Evolutionary conservation across 192 early-diverging fungal species (phyloP).

Genomic region (Geranomyces michiganensis): DNA sequence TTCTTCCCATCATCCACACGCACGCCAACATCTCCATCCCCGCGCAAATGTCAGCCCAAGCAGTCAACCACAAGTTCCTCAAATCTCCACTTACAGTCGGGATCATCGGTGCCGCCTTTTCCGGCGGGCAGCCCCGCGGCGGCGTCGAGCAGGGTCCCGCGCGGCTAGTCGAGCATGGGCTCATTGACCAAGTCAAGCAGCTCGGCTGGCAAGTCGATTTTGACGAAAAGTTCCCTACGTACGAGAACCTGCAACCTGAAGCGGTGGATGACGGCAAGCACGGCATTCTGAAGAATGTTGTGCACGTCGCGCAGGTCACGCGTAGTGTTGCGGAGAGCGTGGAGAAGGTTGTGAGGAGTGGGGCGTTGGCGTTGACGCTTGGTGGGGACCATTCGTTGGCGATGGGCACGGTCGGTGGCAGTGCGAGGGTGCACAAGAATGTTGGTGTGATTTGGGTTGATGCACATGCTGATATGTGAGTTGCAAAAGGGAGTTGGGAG

Average conservation of each 20-base stretch:
- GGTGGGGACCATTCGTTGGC: constrained; percentile 96
- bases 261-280: constrained; percentile 74
- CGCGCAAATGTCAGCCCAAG: constrained; percentile 14
- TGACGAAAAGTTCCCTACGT: constrained; percentile 71
- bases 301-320: constrained; percentile 80
- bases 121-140: constrained; percentile 67
- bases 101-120: constrained; percentile 72
- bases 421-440: constrained; percentile 73
- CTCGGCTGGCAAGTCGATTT: constrained; percentile 78
- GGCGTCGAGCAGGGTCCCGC: constrained; percentile 90
- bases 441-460: constrained; percentile 94
- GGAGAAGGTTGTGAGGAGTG: constrained; percentile 58
- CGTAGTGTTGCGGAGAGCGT: constrained; percentile 69
- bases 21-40: background rate
- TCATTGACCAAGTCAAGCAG: constrained; percentile 78
- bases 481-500: background rate
- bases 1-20: background rate
- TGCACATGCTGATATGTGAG: constrained; percentile 72
- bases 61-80: constrained; percentile 57
- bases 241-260: constrained; percentile 67
- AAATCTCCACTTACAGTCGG: constrained; percentile 64
- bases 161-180: constrained; percentile 79
- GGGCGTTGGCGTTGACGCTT: constrained; percentile 85
- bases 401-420: constrained; percentile 85
- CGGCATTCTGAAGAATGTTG: constrained; percentile 81